Conservation (phyloP, 106 monocot species). For the Allium cepa region DNA sequence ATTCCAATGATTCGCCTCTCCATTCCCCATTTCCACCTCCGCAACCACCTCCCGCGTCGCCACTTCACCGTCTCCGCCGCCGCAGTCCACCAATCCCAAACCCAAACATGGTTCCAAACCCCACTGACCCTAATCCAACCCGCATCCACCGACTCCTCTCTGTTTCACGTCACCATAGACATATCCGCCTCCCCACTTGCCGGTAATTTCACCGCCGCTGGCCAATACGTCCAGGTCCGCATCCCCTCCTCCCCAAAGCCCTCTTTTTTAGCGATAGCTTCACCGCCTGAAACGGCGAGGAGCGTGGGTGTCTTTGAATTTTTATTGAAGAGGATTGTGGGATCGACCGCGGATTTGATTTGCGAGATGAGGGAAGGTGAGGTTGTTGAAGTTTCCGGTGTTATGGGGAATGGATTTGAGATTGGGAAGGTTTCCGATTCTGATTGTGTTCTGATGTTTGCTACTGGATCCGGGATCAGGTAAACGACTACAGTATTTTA, state of each 20-base stretch:
- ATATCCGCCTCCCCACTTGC: constrained; percentile 56
- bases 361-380: constrained; percentile 62
- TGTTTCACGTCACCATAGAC: constrained; percentile 62
- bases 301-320: constrained; percentile 43
- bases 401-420: constrained; percentile 74
- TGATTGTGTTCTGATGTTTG: constrained; percentile 54
- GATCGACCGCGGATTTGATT: constrained; percentile 49
- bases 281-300: constrained; percentile 36
- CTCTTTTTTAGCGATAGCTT: constrained; percentile 69
- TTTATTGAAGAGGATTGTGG: constrained; percentile 61
- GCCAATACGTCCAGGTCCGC: constrained; percentile 84
- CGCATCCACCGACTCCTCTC: constrained; percentile 54
- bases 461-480: constrained; percentile 94
- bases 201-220: constrained; percentile 34
- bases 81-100: constrained; percentile 33
- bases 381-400: constrained; percentile 46
- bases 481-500: not conserved
- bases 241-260: constrained; percentile 38
- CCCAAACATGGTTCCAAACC: constrained; percentile 43
- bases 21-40: constrained; percentile 16
- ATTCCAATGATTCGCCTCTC: constrained; percentile 1
- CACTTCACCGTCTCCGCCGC: constrained; percentile 21
- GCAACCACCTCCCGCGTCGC: constrained; percentile 24
- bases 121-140: constrained; percentile 48
- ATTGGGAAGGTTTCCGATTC: constrained; percentile 23